Evolutionary conservation across 208 protist species (phyloP).

Genomic region (Leishmania gerbilli): DNA sequence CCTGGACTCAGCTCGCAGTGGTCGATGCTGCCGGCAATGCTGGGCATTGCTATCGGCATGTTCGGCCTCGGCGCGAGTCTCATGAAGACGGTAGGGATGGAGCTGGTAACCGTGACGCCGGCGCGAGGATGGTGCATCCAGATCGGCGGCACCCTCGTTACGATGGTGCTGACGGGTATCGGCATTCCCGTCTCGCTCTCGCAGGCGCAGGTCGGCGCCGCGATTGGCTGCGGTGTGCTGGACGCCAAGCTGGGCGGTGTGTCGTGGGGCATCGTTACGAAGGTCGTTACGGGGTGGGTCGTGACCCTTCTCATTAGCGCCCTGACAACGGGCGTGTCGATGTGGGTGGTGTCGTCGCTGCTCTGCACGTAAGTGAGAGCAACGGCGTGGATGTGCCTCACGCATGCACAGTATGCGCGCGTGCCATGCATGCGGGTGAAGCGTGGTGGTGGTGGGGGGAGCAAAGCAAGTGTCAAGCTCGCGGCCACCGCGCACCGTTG

Average conservation of each 20-base stretch:
- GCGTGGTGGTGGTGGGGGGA: too few species aligned
- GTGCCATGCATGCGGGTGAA: too few species aligned
- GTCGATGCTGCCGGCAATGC: slow-evolving; percentile 79
- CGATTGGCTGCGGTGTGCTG: slow-evolving; percentile 79
- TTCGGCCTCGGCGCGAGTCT: slow-evolving; percentile 71
- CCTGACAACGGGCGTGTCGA: slow-evolving; percentile 54
- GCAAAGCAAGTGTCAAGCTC: not conserved
- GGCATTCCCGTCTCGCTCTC: slow-evolving; percentile 85
- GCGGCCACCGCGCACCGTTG: not conserved
- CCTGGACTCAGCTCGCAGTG: slow-evolving; percentile 53
- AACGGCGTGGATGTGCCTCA: not conserved
- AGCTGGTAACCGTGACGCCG: slow-evolving; percentile 86
- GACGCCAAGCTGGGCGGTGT: slow-evolving; percentile 65
- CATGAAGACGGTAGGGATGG: slow-evolving; percentile 86
- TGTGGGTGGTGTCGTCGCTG: slow-evolving; percentile 43
- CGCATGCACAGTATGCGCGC: not conserved
- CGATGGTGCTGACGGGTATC: slow-evolving; percentile 82
- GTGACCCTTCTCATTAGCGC: slow-evolving; percentile 79
- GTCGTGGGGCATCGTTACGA: slow-evolving; percentile 66
- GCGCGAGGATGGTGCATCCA: slow-evolving; percentile 85
- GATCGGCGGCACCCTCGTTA: slow-evolving; percentile 74
- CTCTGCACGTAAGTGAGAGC: slow-evolving; percentile 30
- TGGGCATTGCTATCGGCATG: slow-evolving; percentile 87
- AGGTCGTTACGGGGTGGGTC: slow-evolving; percentile 76
- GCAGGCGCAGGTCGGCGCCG: slow-evolving; percentile 77